Conservation (phyloP, 2,329 filamentous ascomycete genomes). For the Cryoendolithus antarcticus region DNA sequence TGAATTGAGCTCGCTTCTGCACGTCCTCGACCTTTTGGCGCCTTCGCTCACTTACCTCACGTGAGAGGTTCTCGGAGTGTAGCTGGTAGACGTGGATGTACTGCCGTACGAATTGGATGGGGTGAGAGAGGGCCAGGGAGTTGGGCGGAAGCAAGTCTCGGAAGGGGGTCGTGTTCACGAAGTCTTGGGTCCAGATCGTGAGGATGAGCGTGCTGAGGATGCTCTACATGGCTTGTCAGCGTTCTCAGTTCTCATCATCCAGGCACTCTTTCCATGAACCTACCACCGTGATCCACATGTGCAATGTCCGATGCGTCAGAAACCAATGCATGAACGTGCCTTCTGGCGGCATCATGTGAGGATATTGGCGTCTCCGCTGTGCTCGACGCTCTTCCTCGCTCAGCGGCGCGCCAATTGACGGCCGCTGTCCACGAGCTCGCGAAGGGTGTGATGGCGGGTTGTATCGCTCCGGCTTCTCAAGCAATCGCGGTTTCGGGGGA, state of each 20-base stretch:
- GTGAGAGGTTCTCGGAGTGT: constrained; percentile 60
- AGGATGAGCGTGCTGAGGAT: constrained; percentile 58
- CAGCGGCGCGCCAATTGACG: constrained; percentile 64
- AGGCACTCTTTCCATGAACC: constrained; percentile 14
- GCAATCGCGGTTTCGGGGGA: constrained; percentile 49
- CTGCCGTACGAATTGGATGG: constrained; percentile 52
- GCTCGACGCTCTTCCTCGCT: constrained; percentile 53
- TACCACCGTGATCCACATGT: constrained; percentile 76
- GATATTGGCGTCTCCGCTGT: constrained; percentile 64
- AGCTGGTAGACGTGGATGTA: constrained; percentile 62
- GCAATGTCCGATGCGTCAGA: constrained; percentile 61
- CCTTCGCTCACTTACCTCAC: constrained; percentile 58
- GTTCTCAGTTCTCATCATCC: too few relatives aligned
- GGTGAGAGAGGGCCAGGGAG: constrained; percentile 56
- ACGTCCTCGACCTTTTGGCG: constrained; percentile 70
- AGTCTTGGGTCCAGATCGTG: constrained; percentile 66
- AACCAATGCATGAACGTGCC: constrained; percentile 79
- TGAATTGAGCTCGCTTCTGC: constrained; percentile 72
- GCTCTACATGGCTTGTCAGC: constrained; percentile 31
- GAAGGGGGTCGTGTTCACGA: constrained; percentile 66
- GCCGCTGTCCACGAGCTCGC: constrained; percentile 46
- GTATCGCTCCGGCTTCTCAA: constrained; percentile 82
- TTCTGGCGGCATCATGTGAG: constrained; percentile 74
- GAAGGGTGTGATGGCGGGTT: constrained; percentile 82
- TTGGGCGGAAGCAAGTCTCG: constrained; percentile 63